Percentiles rank a stretch among this genome's conserved stretches.
Evolutionary conservation across 176 grass and related monocot species (phyloP).

Genomic region (Cymbopogon citratus): DNA sequence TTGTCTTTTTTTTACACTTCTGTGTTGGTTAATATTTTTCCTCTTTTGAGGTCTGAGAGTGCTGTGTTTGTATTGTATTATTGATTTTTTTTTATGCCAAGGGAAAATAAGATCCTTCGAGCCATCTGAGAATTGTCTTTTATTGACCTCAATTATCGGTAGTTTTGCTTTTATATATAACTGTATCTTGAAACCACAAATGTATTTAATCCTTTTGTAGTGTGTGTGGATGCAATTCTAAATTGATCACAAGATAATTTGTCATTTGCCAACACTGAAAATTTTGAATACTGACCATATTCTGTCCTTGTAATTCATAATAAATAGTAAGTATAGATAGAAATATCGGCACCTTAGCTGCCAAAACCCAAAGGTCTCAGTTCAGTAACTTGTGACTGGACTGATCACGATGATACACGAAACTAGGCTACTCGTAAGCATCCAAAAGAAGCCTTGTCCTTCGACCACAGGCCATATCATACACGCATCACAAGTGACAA

Average conservation of each 20-base stretch:
- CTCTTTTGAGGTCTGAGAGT: background rate
- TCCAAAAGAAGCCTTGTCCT: too few species aligned
- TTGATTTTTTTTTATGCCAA: conserved; percentile 4
- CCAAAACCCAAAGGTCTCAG: background rate
- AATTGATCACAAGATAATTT: too few species aligned
- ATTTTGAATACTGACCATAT: background rate
- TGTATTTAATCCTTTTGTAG: background rate
- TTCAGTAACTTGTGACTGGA: background rate
- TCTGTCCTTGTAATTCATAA: too few species aligned
- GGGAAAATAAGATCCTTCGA: conserved; percentile 23
- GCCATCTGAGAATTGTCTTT: background rate
- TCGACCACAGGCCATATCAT: too few species aligned
- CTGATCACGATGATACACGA: background rate
- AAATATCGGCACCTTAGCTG: too few species aligned
- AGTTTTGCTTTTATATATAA: too few species aligned
- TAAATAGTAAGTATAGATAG: too few species aligned
- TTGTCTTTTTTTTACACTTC: background rate
- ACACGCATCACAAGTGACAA: too few species aligned
- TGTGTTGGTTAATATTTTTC: background rate
- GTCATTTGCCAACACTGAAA: too few species aligned
- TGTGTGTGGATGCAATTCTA: too few species aligned
- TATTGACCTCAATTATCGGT: too few species aligned
- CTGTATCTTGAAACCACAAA: background rate
- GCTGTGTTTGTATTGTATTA: conserved; percentile 25
- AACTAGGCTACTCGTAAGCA: too few species aligned